Evolutionary conservation across 345 rosid species (phyloP).

Genomic region (Eucalyptus cladocalyx): DNA sequence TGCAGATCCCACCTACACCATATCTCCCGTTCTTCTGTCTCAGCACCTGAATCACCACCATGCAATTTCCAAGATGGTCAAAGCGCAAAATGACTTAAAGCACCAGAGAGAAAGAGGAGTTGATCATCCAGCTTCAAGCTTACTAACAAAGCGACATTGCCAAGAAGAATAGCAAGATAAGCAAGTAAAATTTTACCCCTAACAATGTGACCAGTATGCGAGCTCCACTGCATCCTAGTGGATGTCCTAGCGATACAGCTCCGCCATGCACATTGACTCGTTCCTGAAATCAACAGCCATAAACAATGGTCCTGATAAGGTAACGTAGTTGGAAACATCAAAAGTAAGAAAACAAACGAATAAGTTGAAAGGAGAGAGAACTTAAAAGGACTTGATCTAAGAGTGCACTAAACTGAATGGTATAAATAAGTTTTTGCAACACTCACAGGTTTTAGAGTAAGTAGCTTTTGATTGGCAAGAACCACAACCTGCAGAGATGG

Average conservation of each 20-base stretch:
- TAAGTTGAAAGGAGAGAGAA: not conserved
- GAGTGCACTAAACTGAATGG: not conserved
- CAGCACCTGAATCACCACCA: conserved; percentile 39
- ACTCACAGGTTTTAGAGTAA: conserved; percentile 74
- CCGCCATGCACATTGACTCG: conserved; percentile 80
- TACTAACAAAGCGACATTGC: not conserved
- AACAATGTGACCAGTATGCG: conserved; percentile 80
- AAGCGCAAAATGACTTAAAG: not conserved
- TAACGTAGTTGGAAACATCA: not conserved
- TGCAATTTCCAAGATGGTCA: not conserved
- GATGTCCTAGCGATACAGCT: conserved; percentile 92
- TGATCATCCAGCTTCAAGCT: not conserved
- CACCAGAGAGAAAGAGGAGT: not conserved
- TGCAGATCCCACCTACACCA: conserved; percentile 84
- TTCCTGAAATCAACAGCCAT: conserved; percentile 28
- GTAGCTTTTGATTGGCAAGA: conserved; percentile 74
- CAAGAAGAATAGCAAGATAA: not conserved
- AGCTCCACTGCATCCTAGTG: conserved; percentile 98
- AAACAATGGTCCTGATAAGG: not conserved
- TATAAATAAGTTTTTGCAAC: not conserved
- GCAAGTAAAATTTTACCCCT: conserved; percentile 44
- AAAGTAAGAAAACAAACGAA: not conserved
- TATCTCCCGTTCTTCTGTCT: conserved; percentile 66
- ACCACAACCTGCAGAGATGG: conserved; percentile 62
- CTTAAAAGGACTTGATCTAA: not conserved